A percentile compares a stretch with the other conserved stretches of the same genome.
These are phyloP conservation scores for Panicum hallii DNA, from an alignment of 202 grass and related monocot species.

Conservation along the genomic window DNA sequence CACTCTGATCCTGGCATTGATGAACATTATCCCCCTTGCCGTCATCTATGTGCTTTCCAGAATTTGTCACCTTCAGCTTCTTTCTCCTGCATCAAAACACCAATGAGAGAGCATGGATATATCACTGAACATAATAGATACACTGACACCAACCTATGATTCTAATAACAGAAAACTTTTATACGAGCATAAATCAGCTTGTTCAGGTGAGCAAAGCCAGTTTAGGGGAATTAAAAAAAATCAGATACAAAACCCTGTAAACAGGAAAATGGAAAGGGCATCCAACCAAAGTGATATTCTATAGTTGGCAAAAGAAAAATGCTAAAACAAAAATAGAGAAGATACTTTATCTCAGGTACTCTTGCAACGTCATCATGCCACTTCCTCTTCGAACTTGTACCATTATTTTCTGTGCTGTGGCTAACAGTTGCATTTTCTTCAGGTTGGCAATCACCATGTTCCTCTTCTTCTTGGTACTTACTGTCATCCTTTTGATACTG, in stretches of 20 bases:
- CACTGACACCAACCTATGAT: neutral
- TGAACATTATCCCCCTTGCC: conserved; percentile 31
- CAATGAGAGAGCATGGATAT: conserved; percentile 33
- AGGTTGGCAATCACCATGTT: conserved; percentile 32
- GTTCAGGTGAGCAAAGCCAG: neutral
- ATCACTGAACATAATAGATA: conserved; percentile 25
- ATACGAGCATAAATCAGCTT: conserved; percentile 9
- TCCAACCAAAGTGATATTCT: conserved; percentile 1
- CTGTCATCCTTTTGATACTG: conserved; percentile 38
- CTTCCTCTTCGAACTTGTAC: conserved; percentile 64
- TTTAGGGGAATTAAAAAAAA: conserved; percentile 12
- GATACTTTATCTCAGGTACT: conserved; percentile 69
- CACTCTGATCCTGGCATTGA: conserved; percentile 14
- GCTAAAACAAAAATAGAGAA: conserved; percentile 34
- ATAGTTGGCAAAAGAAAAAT: conserved; percentile 14
- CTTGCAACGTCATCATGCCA: conserved; percentile 46
- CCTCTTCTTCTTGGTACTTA: conserved; percentile 49
- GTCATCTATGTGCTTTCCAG: conserved; percentile 36
- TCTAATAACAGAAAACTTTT: neutral
- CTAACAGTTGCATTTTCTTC: conserved; percentile 47
- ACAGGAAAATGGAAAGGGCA: neutral
- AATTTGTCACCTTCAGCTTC: conserved; percentile 50
- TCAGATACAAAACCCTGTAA: neutral
- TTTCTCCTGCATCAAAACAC: conserved; percentile 69
- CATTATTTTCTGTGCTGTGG: conserved; percentile 41